phyloP scores from a whole-genome alignment of 345 rosid species.

The Euphorbia peplus region DNA sequence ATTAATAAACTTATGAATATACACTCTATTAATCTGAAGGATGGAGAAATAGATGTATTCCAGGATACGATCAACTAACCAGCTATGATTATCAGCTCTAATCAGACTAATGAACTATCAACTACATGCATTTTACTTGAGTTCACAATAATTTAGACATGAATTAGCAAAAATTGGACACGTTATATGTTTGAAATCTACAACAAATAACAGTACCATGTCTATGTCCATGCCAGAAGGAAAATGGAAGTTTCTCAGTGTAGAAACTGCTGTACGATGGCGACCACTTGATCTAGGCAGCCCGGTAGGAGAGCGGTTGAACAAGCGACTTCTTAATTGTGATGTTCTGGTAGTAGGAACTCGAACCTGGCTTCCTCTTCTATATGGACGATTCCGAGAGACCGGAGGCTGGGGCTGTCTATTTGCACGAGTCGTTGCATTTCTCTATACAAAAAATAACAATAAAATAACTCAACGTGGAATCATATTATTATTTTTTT shows the following conservation, averaged over 20 bases:
- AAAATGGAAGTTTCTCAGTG: constrained; percentile 43
- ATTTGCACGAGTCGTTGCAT: constrained; percentile 24
- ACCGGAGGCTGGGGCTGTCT: constrained; percentile 40
- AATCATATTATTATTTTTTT: not conserved
- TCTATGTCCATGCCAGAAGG: constrained; percentile 65
- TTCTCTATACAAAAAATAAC: constrained; percentile 32
- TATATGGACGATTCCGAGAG: constrained; percentile 39
- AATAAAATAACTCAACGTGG: not conserved
- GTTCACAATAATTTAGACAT: not conserved
- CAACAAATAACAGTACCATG: constrained; percentile 42
- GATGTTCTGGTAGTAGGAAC: constrained; percentile 44
- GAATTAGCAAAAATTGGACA: not conserved
- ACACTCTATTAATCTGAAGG: not conserved
- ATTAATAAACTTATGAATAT: not conserved
- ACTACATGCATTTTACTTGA: not conserved
- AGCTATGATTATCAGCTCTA: not conserved
- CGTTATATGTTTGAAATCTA: not conserved
- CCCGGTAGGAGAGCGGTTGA: constrained; percentile 38
- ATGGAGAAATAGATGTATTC: not conserved
- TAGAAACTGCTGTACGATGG: constrained; percentile 5
- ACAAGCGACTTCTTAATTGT: constrained; percentile 43
- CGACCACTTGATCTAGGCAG: constrained; percentile 33
- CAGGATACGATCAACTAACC: not conserved
- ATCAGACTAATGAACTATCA: not conserved
- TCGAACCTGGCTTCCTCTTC: constrained; percentile 47